These are phyloP conservation scores for Aspergillus carbonarius DNA, from an alignment of 2,329 filamentous ascomycete genomes.

Conservation along the genomic window DNA sequence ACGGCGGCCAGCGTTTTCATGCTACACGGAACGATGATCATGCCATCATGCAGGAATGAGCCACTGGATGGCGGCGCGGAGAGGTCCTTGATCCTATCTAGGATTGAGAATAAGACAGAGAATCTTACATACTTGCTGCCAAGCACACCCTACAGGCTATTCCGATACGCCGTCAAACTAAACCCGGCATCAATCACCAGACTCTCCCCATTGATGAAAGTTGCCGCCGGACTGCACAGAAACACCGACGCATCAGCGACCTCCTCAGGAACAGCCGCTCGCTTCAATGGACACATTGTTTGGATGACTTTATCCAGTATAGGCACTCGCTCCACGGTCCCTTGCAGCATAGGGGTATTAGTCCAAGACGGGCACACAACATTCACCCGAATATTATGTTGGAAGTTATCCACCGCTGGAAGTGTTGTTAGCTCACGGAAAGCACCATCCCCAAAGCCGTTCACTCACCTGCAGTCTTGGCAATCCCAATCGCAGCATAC, in stretches of 20 bases:
- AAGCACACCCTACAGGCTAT: too few relatives aligned
- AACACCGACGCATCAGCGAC: conserved; percentile 3
- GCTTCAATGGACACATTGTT: not conserved
- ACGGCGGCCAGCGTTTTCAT: too few relatives aligned
- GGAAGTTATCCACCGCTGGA: conserved; percentile 53
- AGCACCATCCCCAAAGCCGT: too few relatives aligned
- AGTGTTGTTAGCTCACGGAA: too few relatives aligned
- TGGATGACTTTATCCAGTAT: not conserved
- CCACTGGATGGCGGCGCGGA: too few relatives aligned
- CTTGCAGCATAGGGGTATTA: conserved; percentile 6
- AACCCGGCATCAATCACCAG: conserved; percentile 3
- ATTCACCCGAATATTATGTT: conserved; percentile 28
- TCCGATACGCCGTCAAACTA: not conserved
- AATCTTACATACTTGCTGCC: too few relatives aligned
- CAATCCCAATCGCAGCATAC: conserved; percentile 58
- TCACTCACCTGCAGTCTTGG: conserved; percentile 44
- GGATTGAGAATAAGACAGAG: too few relatives aligned
- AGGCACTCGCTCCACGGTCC: not conserved
- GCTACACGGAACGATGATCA: too few relatives aligned
- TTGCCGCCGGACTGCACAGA: conserved; percentile 4
- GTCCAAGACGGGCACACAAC: conserved; percentile 26
- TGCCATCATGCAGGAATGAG: too few relatives aligned
- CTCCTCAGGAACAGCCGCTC: conserved; percentile 2
- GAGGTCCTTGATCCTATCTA: too few relatives aligned
- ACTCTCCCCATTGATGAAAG: conserved; percentile 5